Evolutionary conservation across 768 basidiomycete genomes (phyloP).

Genomic region (Hericium coralloides): DNA sequence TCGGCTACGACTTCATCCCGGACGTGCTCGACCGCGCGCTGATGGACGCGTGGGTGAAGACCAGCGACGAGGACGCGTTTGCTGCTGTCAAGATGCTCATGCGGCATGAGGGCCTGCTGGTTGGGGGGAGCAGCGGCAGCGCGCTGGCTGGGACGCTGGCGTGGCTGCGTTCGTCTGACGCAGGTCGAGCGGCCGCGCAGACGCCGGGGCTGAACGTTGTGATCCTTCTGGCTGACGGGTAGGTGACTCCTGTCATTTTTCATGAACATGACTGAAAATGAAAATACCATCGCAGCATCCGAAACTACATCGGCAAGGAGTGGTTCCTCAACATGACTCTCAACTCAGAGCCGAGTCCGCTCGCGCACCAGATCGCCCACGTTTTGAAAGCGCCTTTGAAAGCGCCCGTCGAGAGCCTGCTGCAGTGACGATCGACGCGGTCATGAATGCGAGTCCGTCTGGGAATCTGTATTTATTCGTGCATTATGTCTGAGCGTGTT

Average conservation of each 20-base stretch:
- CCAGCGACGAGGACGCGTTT: conserved; percentile 74
- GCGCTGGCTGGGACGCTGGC: conserved; percentile 67
- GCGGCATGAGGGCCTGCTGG: conserved; percentile 78
- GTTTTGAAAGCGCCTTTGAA: conserved; percentile 20
- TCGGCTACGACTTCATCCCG: conserved; percentile 91
- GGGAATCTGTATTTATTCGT: too few species aligned
- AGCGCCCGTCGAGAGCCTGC: background rate
- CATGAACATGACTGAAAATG: background rate
- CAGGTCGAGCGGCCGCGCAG: conserved; percentile 53
- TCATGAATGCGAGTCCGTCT: too few species aligned
- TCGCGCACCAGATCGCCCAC: conserved; percentile 39
- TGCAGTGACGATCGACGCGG: background rate
- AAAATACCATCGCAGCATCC: conserved; percentile 41
- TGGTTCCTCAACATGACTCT: conserved; percentile 79
- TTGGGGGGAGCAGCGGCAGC: conserved; percentile 92
- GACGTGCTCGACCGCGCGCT: conserved; percentile 69
- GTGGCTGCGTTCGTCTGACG: conserved; percentile 65
- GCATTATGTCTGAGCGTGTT: too few species aligned
- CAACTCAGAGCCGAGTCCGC: conserved; percentile 41
- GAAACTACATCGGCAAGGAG: conserved; percentile 91
- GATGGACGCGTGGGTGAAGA: conserved; percentile 83
- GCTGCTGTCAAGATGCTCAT: conserved; percentile 67
- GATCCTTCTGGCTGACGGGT: conserved; percentile 86
- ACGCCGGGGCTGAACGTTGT: conserved; percentile 81
- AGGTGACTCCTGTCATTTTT: conserved; percentile 20